These are phyloP conservation scores for Capsicum pubescens DNA, from an alignment of 257 asterid genomes.

Conservation along the genomic window DNA sequence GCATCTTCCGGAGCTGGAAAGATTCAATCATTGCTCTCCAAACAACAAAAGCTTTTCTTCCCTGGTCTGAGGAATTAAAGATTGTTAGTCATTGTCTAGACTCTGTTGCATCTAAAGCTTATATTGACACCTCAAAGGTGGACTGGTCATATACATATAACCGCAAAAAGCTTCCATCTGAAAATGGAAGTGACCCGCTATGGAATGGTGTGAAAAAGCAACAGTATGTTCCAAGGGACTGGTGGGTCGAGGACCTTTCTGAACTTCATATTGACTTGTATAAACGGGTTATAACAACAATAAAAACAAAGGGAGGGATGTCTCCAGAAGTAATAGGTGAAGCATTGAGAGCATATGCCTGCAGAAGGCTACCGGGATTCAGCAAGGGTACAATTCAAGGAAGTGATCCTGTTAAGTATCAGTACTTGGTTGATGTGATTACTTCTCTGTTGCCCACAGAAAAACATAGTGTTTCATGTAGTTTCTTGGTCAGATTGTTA, in stretches of 20 bases:
- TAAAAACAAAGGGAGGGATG: conserved; percentile 63
- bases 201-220: conserved; percentile 71
- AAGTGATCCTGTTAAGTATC: conserved; percentile 52
- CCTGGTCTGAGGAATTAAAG: conserved; percentile 75
- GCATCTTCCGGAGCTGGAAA: conserved; percentile 91
- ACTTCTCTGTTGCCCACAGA: conserved; percentile 57
- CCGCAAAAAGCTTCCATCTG: conserved; percentile 61
- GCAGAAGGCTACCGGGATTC: conserved; percentile 63
- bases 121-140: conserved; percentile 61
- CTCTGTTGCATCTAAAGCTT: conserved; percentile 69
- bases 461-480: conserved; percentile 56
- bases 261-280: conserved; percentile 75
- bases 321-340: conserved; percentile 68
- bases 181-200: conserved; percentile 50
- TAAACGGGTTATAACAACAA: conserved; percentile 63
- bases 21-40: conserved; percentile 91
- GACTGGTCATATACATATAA: conserved; percentile 82
- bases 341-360: conserved; percentile 65
- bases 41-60: conserved; percentile 67
- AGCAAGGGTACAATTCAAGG: conserved; percentile 55
- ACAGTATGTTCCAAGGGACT: conserved; percentile 68
- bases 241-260: conserved; percentile 96
- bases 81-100: conserved; percentile 69
- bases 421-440: conserved; percentile 65
- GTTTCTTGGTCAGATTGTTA: conserved; percentile 66